Evolutionary conservation across 2,329 filamentous ascomycete species (phyloP), one percentile per base, ranked within the genome.

Genomic region (Exserohilum rostratum): DNA sequence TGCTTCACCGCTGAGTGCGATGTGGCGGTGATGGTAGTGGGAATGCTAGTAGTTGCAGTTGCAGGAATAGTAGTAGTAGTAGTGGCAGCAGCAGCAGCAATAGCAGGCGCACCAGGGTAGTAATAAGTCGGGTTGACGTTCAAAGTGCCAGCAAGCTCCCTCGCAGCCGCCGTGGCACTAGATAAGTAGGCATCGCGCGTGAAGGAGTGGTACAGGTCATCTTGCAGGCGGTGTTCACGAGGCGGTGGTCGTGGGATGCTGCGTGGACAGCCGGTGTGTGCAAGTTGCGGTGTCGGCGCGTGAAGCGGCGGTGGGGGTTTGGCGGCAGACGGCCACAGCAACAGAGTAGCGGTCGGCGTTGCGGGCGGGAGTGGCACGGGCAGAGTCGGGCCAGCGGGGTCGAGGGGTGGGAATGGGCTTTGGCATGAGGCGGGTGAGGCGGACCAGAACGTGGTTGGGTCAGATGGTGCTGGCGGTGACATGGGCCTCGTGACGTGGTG

Each of bases 381-480:
- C 29, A 34, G 43, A 30, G 27, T 33, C 30, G 43, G 29, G 43
- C 20, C 29, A 46, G 29, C n/a, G n/a, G n/a, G n/a, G n/a, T n/a
- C n/a, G n/a, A n/a, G n/a, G n/a, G n/a, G n/a, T n/a, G n/a, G 22
- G 13, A 29, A 42, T 39, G 35, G n/a, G n/a, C n/a, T n/a, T n/a
- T n/a, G n/a, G n/a, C n/a, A 17, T 38, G 45, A 49, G 48, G 35
- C 25, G 33, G 47, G 22, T 25, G 22, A 30, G 49, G 55, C 42
- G 46, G 45, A 52, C n/a, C n/a, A n/a, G n/a, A n/a, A n/a, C 53
- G 52, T 58, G 58, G 43, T 56, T 33, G 44, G 46, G 55, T 61
- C 55, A 61, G 53, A 52, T 54, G 58, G 38, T 40, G 34, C 40
- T 44, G 49, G 42, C 33, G 45, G 37, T 33, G 46, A 17, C 50